Evolutionary conservation across 2,329 filamentous ascomycete species (phyloP).

Genomic region (Colletotrichum eleusines): DNA sequence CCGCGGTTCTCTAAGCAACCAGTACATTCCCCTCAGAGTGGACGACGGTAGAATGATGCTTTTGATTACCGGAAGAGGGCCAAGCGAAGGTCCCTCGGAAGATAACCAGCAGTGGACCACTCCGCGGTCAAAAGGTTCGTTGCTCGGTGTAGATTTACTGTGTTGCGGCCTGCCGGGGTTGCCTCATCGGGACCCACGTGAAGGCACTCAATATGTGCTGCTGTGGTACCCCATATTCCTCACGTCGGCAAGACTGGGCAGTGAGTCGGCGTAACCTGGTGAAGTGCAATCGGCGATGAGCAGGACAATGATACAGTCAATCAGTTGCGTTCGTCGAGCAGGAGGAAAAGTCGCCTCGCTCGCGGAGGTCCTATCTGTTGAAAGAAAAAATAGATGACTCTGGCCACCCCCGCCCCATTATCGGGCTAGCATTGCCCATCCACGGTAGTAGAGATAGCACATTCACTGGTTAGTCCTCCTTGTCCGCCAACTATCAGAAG

Average conservation of each 20-base stretch:
- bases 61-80: too few relatives aligned
- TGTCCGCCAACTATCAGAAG: background rate
- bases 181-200: too few relatives aligned
- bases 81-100: too few relatives aligned
- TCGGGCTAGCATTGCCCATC: too few relatives aligned
- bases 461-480: background rate
- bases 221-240: background rate
- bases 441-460: background rate
- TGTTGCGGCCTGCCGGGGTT: too few relatives aligned
- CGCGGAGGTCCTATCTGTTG: background rate
- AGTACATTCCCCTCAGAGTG: slow-evolving; percentile 11
- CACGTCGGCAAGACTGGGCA: background rate
- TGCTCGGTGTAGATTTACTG: too few relatives aligned
- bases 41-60: background rate
- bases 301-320: background rate
- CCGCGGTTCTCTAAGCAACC: slow-evolving; percentile 9
- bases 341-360: background rate
- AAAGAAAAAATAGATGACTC: background rate
- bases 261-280: too few relatives aligned
- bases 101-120: too few relatives aligned
- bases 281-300: background rate
- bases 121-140: too few relatives aligned
- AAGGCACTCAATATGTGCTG: too few relatives aligned
- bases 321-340: background rate
- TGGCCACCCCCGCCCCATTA: too few relatives aligned